Conservation (phyloP, 371 early-diverging fungal species). For the Circinella minor region DNA sequence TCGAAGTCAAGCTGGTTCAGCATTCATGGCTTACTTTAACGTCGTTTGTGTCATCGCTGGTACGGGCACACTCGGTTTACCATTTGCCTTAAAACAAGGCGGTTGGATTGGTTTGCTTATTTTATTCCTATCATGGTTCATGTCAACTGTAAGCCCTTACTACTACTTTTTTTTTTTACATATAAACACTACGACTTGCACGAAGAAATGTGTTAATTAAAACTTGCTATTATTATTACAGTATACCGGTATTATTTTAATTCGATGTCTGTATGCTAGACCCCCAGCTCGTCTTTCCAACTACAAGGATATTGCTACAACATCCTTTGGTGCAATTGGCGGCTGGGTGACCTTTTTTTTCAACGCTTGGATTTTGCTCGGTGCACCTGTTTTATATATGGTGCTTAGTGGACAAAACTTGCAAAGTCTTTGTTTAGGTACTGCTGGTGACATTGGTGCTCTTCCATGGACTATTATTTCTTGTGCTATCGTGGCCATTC, state of each 20-base stretch:
- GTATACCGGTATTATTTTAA: slow-evolving; percentile 47
- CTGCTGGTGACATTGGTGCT: slow-evolving; percentile 38
- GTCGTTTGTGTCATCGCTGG: slow-evolving; percentile 83
- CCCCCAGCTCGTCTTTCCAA: slow-evolving; percentile 49
- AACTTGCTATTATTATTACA: neutral
- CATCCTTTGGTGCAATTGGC: slow-evolving; percentile 40
- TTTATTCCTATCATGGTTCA: slow-evolving; percentile 74
- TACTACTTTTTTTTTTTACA: neutral
- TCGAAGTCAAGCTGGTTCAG: slow-evolving; percentile 21
- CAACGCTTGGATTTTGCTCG: slow-evolving; percentile 61
- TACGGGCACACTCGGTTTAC: slow-evolving; percentile 82
- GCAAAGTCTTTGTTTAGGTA: slow-evolving; percentile 40
- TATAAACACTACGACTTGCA: neutral
- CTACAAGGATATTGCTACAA: slow-evolving; percentile 41
- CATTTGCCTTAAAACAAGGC: slow-evolving; percentile 74
- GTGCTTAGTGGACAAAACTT: slow-evolving; percentile 60
- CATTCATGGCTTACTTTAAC: slow-evolving; percentile 58
- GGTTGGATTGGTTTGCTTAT: slow-evolving; percentile 83
- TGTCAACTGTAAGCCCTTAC: slow-evolving; percentile 61
- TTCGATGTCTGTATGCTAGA: slow-evolving; percentile 43
- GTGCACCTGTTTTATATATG: slow-evolving; percentile 60
- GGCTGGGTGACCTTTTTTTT: slow-evolving; percentile 58
- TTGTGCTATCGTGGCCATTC: slow-evolving; percentile 53
- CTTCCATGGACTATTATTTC: slow-evolving; percentile 70
- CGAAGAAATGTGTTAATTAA: neutral